Base-by-base conservation (phyloP, 2,329 filamentous ascomycete genomes). In the Cadophora malorum region DNA sequence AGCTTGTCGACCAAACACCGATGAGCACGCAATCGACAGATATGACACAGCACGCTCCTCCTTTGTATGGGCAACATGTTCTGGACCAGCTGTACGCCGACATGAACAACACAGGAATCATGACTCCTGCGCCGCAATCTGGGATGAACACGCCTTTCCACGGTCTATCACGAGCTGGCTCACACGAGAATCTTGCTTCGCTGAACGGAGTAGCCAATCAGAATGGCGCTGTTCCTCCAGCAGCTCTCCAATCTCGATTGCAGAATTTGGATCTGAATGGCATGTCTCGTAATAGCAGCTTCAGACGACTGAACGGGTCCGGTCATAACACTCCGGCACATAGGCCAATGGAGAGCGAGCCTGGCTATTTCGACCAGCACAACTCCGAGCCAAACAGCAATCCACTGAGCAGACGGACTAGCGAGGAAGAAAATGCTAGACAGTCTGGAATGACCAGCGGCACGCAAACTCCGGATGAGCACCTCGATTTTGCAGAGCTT, bases 11-110 rank as follows among this genome's bases (percentile, higher is more conserved):
- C 64, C 86, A 88, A 75, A 82, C 82, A n/a, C 84, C 86, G 19
- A 74, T 83, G 76, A 77, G 82, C 68, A 80, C 83, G 73, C 78
- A 82, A 68, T 79, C 80, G 41, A 81, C 81, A 10, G 82, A 85
- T 55, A 82, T 84, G 50, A 85, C 88, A 50, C 82, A 87, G 23
- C 85, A 87, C 31, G 94, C 95, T 12, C 96, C 96, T n/a, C 96
- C 96, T 0, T 88, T 94, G 49, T 99, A 99, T 75, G 94, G 93
- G 68, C 88, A 95, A 75, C 96, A 98, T 79, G 86, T 92, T 55
- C 87, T 98, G 31, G 96, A 99, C 78, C 90, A 93, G 77, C 84
- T 98, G 1, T 99, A 97, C 80, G 93, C 93, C 73, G 93, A 95
- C 70, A 86, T 97, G 67, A 93, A 97, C 74, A 85, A 88, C 9